A percentile compares a stretch with the other conserved stretches of the same genome.
Evolutionary conservation across 352 stramenopile species (phyloP).

Genomic region (Globisporangium spiculum): DNA sequence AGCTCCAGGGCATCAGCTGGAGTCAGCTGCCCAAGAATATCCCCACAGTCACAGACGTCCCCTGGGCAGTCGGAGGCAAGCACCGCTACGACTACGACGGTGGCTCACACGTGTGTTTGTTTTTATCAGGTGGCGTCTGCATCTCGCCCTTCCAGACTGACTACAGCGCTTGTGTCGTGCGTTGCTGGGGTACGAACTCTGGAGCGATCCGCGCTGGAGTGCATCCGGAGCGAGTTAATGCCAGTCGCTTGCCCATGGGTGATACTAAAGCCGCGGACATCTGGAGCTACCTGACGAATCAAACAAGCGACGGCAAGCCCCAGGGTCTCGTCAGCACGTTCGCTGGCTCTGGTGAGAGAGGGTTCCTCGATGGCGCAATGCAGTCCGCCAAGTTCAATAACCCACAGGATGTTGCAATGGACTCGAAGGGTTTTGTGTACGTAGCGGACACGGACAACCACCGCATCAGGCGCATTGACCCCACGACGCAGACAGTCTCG

Average conservation of each 20-base stretch:
- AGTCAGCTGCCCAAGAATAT: conserved; percentile 81
- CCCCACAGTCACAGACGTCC: conserved; percentile 89
- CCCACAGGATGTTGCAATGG: conserved; percentile 90
- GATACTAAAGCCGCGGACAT: conserved; percentile 60
- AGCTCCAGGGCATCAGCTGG: conserved; percentile 91
- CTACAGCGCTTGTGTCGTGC: conserved; percentile 86
- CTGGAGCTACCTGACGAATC: conserved; percentile 50
- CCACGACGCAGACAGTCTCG: conserved; percentile 33
- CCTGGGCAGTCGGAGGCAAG: conserved; percentile 87
- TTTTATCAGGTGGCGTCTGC: conserved; percentile 85
- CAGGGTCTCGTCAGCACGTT: conserved; percentile 91
- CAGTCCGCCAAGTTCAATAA: conserved; percentile 82
- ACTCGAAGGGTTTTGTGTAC: conserved; percentile 91
- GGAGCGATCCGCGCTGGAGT: conserved; percentile 28
- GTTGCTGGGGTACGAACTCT: conserved; percentile 88
- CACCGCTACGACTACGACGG: conserved; percentile 93
- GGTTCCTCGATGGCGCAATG: conserved; percentile 74
- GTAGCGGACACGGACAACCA: conserved; percentile 96
- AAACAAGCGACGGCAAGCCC: conserved; percentile 50
- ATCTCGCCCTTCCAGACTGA: conserved; percentile 72
- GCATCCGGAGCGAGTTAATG: conserved; percentile 39
- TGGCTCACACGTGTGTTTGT: conserved; percentile 84
- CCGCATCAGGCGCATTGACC: conserved; percentile 83
- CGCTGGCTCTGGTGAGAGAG: conserved; percentile 73
- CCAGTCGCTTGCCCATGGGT: conserved; percentile 17